Conservation (phyloP, 2,329 filamentous ascomycete species). For the Cladophialophora exuberans region DNA sequence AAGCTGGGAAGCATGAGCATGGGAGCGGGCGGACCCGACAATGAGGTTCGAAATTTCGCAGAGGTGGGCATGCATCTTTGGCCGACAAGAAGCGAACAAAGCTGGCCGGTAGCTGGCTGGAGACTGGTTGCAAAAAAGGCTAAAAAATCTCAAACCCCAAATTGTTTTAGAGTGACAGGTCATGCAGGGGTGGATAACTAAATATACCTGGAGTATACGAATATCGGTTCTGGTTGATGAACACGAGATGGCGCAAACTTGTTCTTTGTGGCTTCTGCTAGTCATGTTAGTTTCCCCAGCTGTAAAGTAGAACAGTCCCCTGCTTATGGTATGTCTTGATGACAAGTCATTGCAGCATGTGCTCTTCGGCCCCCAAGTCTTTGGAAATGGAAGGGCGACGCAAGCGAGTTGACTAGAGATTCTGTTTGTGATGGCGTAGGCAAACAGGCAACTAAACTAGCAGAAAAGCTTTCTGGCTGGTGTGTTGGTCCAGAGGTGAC, state of each 20-base stretch:
- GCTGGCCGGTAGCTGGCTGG: neutral
- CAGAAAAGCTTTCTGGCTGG: no score
- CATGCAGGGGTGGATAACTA: slow-evolving; percentile 13
- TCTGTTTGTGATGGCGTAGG: neutral
- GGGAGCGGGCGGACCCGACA: slow-evolving; percentile 6
- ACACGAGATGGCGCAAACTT: slow-evolving; percentile 13
- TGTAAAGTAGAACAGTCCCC: no score
- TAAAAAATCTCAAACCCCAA: neutral
- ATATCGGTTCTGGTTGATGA: neutral
- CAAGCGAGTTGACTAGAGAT: slow-evolving; percentile 1
- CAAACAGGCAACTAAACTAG: slow-evolving; percentile 1
- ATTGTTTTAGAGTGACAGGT: neutral
- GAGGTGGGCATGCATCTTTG: slow-evolving; percentile 2
- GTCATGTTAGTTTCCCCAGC: neutral
- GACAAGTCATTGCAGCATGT: neutral
- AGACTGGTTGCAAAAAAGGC: neutral
- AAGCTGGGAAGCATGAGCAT: neutral
- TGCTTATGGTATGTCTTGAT: no score
- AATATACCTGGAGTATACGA: neutral
- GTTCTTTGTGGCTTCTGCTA: neutral
- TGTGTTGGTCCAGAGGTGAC: no score
- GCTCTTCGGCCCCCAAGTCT: neutral
- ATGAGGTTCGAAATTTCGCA: slow-evolving; percentile 2
- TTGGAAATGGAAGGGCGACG: slow-evolving; percentile 6
- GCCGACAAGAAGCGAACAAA: neutral